Evolutionary conservation across 2,329 filamentous ascomycete genomes (phyloP).

Genomic region (Apiospora pterosperma): DNA sequence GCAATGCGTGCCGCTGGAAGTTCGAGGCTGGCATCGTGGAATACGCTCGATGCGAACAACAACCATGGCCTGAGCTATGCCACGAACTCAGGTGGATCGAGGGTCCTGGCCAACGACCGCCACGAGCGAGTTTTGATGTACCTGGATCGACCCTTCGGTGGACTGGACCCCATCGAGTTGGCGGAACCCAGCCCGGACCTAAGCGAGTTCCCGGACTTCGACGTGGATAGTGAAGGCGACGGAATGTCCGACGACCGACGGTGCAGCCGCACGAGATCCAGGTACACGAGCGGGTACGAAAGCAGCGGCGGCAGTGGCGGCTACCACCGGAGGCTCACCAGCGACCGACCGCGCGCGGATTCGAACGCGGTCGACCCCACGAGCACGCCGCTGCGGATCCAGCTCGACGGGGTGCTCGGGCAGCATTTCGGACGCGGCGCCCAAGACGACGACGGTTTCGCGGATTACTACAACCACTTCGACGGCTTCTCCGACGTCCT

Average conservation of each 20-base stretch:
- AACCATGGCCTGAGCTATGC: not conserved
- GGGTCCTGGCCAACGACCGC: not conserved
- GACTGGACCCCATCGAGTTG: slow-evolving; percentile 16
- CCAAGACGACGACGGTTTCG: not conserved
- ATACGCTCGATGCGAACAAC: not conserved
- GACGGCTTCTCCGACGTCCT: slow-evolving; percentile 15
- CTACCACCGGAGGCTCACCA: not conserved
- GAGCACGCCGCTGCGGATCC: slow-evolving; percentile 5
- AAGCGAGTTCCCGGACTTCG: slow-evolving; percentile 19
- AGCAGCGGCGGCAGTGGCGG: not conserved
- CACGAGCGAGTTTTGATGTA: slow-evolving; percentile 29
- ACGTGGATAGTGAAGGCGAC: slow-evolving; percentile 19
- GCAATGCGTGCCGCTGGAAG: not conserved
- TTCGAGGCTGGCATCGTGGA: not conserved
- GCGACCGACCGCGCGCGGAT: not conserved
- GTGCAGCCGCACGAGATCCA: not conserved
- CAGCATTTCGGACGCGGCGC: not conserved
- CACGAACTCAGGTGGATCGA: not conserved
- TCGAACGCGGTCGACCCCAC: slow-evolving; percentile 15
- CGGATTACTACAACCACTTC: slow-evolving; percentile 14
- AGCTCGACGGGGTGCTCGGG: slow-evolving; percentile 11
- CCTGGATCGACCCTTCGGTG: slow-evolving; percentile 25
- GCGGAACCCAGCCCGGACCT: slow-evolving; percentile 20
- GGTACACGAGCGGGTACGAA: not conserved
- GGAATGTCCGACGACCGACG: slow-evolving; percentile 9